phyloP scores from a whole-genome alignment of 2,329 filamentous ascomycete genomes.

The Periconia sp. region DNA sequence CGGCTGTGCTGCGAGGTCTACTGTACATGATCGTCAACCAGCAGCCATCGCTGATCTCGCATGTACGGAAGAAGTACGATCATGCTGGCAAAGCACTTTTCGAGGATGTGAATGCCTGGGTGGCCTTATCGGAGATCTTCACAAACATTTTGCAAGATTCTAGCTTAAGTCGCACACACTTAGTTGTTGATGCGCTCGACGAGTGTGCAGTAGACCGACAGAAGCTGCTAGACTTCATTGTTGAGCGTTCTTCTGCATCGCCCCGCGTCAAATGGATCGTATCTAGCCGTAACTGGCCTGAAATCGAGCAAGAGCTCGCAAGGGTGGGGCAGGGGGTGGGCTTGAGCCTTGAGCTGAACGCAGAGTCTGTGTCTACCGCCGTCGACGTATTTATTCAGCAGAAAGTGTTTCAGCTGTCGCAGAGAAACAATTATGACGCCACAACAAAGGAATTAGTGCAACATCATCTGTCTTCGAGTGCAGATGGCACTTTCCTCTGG shows the following conservation, averaged over 20 bases:
- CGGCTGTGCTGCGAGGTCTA: too few relatives aligned
- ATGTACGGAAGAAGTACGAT: too few relatives aligned
- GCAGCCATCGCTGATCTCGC: too few relatives aligned
- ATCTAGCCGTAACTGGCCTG: slow-evolving; percentile 47
- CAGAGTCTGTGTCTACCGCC: too few relatives aligned
- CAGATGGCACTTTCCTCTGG: slow-evolving; percentile 46
- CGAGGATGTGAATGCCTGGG: slow-evolving; percentile 16
- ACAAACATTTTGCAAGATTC: slow-evolving; percentile 43
- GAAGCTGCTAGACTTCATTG: slow-evolving; percentile 8
- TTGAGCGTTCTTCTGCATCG: slow-evolving; percentile 20
- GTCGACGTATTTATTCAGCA: slow-evolving; percentile 42
- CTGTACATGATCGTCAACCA: too few relatives aligned
- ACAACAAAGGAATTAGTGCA: neutral
- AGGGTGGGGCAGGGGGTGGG: too few relatives aligned
- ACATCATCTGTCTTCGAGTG: slow-evolving; percentile 29
- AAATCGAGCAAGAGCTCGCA: slow-evolving; percentile 38
- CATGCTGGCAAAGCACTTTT: slow-evolving; percentile 32
- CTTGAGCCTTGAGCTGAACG: too few relatives aligned
- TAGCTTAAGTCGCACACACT: slow-evolving; percentile 1
- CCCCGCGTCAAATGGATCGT: slow-evolving; percentile 17
- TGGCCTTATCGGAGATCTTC: slow-evolving; percentile 42
- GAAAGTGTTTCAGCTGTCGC: slow-evolving; percentile 32
- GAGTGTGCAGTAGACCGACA: slow-evolving; percentile 7
- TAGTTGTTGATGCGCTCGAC: slow-evolving; percentile 9
- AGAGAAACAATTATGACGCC: neutral